phyloP scores from a whole-genome alignment of 129 eudicot species.

The Tanacetum coccineum region DNA sequence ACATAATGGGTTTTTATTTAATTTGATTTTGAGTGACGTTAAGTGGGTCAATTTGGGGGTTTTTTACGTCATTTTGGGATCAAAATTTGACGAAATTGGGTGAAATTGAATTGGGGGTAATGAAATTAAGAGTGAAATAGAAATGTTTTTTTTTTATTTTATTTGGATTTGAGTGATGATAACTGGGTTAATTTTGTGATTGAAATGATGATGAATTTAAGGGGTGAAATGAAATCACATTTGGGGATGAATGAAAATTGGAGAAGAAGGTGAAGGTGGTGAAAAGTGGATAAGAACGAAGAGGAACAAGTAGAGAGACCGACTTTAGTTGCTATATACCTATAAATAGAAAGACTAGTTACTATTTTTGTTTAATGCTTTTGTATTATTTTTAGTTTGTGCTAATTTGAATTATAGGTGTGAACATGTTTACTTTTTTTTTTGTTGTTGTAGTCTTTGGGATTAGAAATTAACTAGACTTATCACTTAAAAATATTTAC shows the following conservation, averaged over 20 bases:
- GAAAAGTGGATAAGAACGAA: constrained; percentile 35
- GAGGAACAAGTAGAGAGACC: constrained; percentile 27
- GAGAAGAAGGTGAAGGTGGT: constrained; percentile 16
- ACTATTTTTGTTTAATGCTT: neutral
- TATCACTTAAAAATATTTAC: no score
- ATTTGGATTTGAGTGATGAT: neutral
- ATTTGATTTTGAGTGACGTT: no score
- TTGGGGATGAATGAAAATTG: constrained; percentile 26
- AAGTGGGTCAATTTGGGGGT: no score
- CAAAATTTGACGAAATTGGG: no score
- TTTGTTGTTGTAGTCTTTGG: no score
- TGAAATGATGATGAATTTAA: neutral
- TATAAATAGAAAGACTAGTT: constrained; percentile 21
- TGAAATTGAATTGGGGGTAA: constrained; percentile 11
- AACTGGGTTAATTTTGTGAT: constrained; percentile 14
- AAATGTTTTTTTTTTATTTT: neutral
- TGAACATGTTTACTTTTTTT: no score
- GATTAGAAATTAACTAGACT: no score
- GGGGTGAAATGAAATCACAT: neutral
- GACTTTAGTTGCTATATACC: constrained; percentile 27
- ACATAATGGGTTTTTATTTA: constrained; percentile 28
- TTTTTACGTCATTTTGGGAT: neutral
- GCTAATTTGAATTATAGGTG: no score
- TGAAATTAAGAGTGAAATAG: constrained; percentile 8
- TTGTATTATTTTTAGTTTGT: neutral